A percentile compares a stretch with the other conserved stretches of the same genome.
Conservation (phyloP, 129 eudicot species). For the Dittrichia graveolens region DNA sequence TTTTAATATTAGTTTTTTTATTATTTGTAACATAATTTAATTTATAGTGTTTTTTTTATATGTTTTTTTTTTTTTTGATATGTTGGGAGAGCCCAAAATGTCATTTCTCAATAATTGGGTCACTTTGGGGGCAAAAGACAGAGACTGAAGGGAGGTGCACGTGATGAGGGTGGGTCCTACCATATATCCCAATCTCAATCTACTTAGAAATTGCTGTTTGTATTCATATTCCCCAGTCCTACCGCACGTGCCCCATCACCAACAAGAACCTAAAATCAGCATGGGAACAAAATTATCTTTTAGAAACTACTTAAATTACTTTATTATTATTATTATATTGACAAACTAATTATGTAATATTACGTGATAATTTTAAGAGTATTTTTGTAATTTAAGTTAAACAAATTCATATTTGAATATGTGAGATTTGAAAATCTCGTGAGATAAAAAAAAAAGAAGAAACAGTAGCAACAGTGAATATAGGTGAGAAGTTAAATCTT, state of each 20-base stretch:
- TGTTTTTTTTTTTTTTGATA: background rate
- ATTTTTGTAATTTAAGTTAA: too few species aligned
- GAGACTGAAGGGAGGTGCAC: conserved; percentile 39
- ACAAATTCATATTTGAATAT: too few species aligned
- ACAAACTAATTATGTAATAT: too few species aligned
- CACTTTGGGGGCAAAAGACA: conserved; percentile 33
- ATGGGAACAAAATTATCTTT: background rate
- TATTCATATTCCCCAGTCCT: conserved; percentile 33
- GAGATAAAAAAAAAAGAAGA: too few species aligned
- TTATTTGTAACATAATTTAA: too few species aligned
- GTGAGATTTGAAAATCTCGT: too few species aligned
- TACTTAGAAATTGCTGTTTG: conserved; percentile 37
- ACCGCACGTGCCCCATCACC: conserved; percentile 40
- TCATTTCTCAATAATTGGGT: conserved; percentile 39
- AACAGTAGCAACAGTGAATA: too few species aligned
- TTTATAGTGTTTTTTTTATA: background rate
- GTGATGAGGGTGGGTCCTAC: conserved; percentile 17
- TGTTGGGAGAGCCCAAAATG: conserved; percentile 25
- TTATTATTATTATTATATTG: too few species aligned
- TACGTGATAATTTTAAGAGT: too few species aligned
- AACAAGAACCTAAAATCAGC: background rate
- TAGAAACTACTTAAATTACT: background rate
- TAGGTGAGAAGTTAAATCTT: too few species aligned
- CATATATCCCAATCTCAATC: conserved; percentile 32
- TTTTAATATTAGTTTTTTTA: too few species aligned